Evolutionary conservation across 2,329 filamentous ascomycete species (phyloP), one percentile per base, ranked within the genome.

Genomic region (Neopestalotiopsis clavispora): DNA sequence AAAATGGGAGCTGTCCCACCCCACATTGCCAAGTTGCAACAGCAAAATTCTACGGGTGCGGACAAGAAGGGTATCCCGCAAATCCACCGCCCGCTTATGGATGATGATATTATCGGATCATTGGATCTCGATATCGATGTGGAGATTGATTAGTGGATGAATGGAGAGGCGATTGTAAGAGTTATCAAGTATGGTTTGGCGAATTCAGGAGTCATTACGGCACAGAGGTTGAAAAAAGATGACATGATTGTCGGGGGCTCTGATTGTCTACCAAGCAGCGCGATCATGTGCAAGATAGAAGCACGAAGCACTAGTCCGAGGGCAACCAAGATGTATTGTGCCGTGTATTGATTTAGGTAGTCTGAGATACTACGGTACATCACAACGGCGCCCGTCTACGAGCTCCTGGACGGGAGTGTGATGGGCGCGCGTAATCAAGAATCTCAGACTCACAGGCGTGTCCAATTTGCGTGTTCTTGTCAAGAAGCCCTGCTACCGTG

Each of bases 51-150:
- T 69, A 76, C 76, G 71, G 86, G 88, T 71, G 89, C 86, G 80
- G 89, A 90, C 73, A 89, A 87, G 80, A 89, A 87, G 75, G 87
- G 87, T 13, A 80, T 91, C 70, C 86, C 89, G 3, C 90, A 90
- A 13, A 92, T 94, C 63, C 93, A 95, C 76, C 91, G 93, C 81
- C 91, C 92, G 38, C 88, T 94, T 68, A 92, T 92, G 84, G 95
- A 97, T 71, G 96, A 98, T 77, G 96, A 98, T 77, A 92, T 98
- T 68, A 95, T 98, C 79, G 94, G 92, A 1, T 88, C 90, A 32
- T 84, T 98, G 84, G 96, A 98, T 78, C 83, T 98, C 74, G 95
- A 94, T 34, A 94, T 98, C 78, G 95, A 98, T 74, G 91, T 97
- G 75, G 94, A 97, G 73, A 94, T 97, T 74, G 94, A 84, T 74